Evolutionary conservation across 1,284 basidiomycete genomes (phyloP).

Genomic region (Apiotrichum porosum): DNA sequence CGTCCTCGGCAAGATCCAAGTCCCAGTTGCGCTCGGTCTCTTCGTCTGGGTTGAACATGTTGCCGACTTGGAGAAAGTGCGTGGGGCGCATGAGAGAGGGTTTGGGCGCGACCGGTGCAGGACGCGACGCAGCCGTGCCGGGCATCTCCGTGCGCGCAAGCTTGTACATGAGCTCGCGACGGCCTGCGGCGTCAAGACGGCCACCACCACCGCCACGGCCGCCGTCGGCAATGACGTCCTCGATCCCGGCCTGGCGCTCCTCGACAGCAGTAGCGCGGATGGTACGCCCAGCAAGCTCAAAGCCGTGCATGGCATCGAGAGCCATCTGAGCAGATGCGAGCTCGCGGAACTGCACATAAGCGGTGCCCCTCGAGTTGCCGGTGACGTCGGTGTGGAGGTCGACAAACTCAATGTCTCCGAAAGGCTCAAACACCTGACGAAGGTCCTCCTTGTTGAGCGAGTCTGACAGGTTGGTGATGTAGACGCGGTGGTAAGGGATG

Average conservation of each 20-base stretch:
- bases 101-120: constrained; percentile 54
- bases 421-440: constrained; percentile 96
- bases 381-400: constrained; percentile 81
- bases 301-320: constrained; percentile 95
- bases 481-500: constrained; percentile 65
- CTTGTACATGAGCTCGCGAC: constrained; percentile 98
- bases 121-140: neutral
- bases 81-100: constrained; percentile 62
- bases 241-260: constrained; percentile 55
- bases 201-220: constrained; percentile 56
- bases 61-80: constrained; percentile 76
- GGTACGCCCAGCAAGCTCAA: constrained; percentile 88
- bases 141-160: constrained; percentile 65
- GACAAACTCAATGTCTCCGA: constrained; percentile 95
- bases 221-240: constrained; percentile 2
- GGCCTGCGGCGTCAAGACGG: constrained; percentile 80
- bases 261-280: constrained; percentile 85
- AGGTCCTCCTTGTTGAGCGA: constrained; percentile 94
- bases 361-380: constrained; percentile 72
- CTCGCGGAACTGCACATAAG: constrained; percentile 94
- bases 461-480: constrained; percentile 94
- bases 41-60: constrained; percentile 98
- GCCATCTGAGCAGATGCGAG: constrained; percentile 91
- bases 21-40: constrained; percentile 97
- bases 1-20: constrained; percentile 89